Evolutionary conservation across 1,284 basidiomycete species (phyloP).

Genomic region (Malassezia slooffiae): DNA sequence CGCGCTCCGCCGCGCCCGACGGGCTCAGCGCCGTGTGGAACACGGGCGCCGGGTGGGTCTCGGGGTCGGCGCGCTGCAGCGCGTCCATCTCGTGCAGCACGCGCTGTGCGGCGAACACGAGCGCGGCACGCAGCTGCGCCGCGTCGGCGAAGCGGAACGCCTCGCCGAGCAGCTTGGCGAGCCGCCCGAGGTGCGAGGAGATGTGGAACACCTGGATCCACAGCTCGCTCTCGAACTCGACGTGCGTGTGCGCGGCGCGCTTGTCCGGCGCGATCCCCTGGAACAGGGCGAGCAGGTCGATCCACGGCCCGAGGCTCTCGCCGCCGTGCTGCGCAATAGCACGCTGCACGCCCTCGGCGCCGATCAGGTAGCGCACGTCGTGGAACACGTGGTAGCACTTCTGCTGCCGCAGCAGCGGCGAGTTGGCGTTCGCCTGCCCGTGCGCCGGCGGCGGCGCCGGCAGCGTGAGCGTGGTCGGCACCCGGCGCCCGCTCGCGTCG

Average conservation of each 20-base stretch:
- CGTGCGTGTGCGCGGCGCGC: slow-evolving; percentile 33
- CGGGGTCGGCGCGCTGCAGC: slow-evolving; percentile 46
- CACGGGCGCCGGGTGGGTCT: slow-evolving; percentile 58
- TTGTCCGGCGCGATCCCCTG: slow-evolving; percentile 36
- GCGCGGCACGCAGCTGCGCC: slow-evolving; percentile 58
- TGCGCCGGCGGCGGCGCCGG: slow-evolving; percentile 23
- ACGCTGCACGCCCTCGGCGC: slow-evolving; percentile 35
- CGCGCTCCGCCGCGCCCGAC: slow-evolving; percentile 49
- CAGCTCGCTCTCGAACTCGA: slow-evolving; percentile 44
- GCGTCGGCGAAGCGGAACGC: slow-evolving; percentile 50
- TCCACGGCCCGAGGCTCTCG: slow-evolving; percentile 20
- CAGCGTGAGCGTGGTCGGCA: slow-evolving; percentile 18
- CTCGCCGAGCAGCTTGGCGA: slow-evolving; percentile 38
- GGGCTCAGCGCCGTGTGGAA: slow-evolving; percentile 53
- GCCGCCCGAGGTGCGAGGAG: slow-evolving; percentile 35
- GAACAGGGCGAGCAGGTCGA: slow-evolving; percentile 37
- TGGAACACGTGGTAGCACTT: slow-evolving; percentile 42
- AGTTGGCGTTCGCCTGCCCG: slow-evolving; percentile 26
- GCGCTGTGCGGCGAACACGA: slow-evolving; percentile 60
- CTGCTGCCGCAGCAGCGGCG: slow-evolving; percentile 26
- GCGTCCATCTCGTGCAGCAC: slow-evolving; percentile 49
- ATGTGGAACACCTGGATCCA: slow-evolving; percentile 44
- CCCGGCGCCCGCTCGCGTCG: slow-evolving; percentile 14
- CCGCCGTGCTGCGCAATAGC: slow-evolving; percentile 24
- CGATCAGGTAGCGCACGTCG: slow-evolving; percentile 40